phyloP scores from a whole-genome alignment of 352 stramenopile species.

The Phytophthora sp. region DNA sequence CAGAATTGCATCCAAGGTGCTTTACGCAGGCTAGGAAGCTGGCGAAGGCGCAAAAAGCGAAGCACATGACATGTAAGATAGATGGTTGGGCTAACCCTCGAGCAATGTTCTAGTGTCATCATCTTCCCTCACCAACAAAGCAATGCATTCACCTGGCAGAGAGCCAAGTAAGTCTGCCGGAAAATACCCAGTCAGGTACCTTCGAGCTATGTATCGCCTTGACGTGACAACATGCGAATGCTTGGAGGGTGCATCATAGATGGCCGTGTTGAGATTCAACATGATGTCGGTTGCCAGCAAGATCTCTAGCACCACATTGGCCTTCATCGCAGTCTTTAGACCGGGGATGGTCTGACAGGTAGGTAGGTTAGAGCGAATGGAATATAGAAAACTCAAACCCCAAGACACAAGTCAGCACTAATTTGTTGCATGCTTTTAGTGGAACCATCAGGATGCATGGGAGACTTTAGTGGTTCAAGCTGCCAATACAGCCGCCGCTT shows the following conservation, averaged over 20 bases:
- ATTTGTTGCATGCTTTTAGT: background rate
- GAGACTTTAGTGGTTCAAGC: background rate
- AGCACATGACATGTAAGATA: constrained; percentile 2
- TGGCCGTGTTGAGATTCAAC: constrained; percentile 14
- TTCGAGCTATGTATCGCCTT: background rate
- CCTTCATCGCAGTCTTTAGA: background rate
- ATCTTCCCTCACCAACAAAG: background rate
- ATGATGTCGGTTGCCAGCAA: background rate
- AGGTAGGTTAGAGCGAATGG: background rate
- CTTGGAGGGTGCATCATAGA: background rate
- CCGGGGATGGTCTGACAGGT: background rate
- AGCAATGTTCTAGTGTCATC: background rate
- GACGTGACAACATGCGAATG: background rate
- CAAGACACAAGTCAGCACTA: background rate
- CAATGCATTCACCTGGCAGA: background rate
- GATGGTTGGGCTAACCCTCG: background rate
- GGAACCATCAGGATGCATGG: background rate
- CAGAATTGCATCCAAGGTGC: background rate
- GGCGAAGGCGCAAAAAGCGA: background rate
- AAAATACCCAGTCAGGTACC: background rate
- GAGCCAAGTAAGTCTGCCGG: background rate
- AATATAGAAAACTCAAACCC: constrained; percentile 6
- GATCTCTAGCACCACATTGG: constrained; percentile 9
- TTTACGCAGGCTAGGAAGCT: background rate
- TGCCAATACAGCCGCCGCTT: background rate